phyloP scores from a whole-genome alignment of 768 basidiomycete species.

The Boletus patriciae region DNA sequence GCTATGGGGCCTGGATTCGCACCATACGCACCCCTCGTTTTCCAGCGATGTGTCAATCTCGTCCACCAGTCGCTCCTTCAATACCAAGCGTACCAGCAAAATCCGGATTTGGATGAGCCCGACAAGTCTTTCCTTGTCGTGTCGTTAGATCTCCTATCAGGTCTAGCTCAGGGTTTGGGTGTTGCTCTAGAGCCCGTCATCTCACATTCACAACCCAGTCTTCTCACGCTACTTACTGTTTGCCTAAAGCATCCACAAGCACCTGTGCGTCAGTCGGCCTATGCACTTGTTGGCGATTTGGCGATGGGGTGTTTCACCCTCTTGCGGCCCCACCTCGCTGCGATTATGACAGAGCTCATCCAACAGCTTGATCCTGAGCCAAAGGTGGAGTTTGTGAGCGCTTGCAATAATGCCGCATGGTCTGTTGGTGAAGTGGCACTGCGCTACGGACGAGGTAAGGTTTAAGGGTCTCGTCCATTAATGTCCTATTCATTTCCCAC shows the following conservation, averaged over 20 bases:
- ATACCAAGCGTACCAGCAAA: conserved; percentile 86
- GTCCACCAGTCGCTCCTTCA: conserved; percentile 80
- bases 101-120: conserved; percentile 90
- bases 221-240: conserved; percentile 78
- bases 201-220: conserved; percentile 64
- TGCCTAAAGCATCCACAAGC: conserved; percentile 97
- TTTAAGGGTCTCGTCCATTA: background rate
- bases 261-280: conserved; percentile 92
- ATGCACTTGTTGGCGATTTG: conserved; percentile 97
- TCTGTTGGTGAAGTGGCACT: conserved; percentile 98
- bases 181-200: conserved; percentile 75
- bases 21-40: conserved; percentile 87
- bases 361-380: conserved; percentile 91
- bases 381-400: conserved; percentile 90
- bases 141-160: conserved; percentile 93
- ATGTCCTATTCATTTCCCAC: conserved; percentile 7
- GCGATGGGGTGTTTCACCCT: conserved; percentile 94
- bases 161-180: conserved; percentile 91
- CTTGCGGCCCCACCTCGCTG: conserved; percentile 80
- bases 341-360: conserved; percentile 88
- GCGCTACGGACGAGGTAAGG: conserved; percentile 76
- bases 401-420: conserved; percentile 99
- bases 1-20: conserved; percentile 89
- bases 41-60: conserved; percentile 85
- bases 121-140: conserved; percentile 98